These are phyloP conservation scores for Blastobotrys terrestris DNA, from an alignment of 805 yeast genomes.

Conservation along the genomic window DNA sequence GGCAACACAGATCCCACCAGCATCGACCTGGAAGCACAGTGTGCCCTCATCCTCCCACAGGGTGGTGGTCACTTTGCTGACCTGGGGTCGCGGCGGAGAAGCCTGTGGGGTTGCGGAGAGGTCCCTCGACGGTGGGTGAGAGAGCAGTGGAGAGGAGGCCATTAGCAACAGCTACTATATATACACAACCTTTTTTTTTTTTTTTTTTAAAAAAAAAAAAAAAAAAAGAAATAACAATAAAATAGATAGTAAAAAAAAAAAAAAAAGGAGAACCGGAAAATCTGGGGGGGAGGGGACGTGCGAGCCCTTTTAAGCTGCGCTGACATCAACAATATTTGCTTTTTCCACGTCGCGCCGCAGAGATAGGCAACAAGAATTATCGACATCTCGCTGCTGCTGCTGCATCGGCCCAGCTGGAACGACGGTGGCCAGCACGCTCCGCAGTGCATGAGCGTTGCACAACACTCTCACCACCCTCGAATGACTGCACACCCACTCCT, in stretches of 20 bases:
- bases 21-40: constrained; percentile 78
- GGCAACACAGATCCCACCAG: constrained; percentile 72
- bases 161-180: too few species aligned
- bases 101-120: too few species aligned
- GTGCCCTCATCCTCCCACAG: constrained; percentile 89
- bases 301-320: neutral
- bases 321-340: neutral
- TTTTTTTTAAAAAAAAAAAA: too few species aligned
- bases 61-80: constrained; percentile 61
- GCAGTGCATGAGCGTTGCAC: too few species aligned
- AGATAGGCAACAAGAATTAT: neutral
- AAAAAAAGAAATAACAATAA: too few species aligned
- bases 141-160: neutral
- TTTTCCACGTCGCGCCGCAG: neutral
- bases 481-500: too few species aligned
- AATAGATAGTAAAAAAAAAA: too few species aligned
- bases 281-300: neutral
- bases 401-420: too few species aligned
- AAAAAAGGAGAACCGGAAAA: too few species aligned
- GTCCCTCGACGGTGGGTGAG: neutral
- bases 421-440: too few species aligned
- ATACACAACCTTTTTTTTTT: too few species aligned
- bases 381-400: too few species aligned
- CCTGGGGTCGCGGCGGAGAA: neutral
- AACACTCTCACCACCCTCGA: neutral